Conservation (phyloP, 345 rosid species). For the Cardamine occulta region DNA sequence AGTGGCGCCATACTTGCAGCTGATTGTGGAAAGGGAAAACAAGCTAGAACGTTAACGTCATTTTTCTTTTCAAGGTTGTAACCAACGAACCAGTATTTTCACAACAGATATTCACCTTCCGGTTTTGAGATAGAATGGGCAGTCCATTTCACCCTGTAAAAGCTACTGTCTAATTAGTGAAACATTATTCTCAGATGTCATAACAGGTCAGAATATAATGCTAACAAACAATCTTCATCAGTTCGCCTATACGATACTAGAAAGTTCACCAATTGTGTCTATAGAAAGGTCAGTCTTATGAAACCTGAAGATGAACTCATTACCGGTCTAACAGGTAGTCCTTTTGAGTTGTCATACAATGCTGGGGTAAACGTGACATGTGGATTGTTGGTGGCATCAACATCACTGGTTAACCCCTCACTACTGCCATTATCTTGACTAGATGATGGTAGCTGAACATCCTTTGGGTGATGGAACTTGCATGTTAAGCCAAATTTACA, state of each 20-base stretch:
- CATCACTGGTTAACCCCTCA: constrained; percentile 48
- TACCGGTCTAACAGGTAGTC: constrained; percentile 90
- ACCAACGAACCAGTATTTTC: constrained; percentile 1
- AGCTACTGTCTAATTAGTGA: constrained; percentile 29
- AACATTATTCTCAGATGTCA: constrained; percentile 27
- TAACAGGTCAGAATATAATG: constrained; percentile 14
- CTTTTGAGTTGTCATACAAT: constrained; percentile 71
- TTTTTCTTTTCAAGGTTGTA: constrained; percentile 9
- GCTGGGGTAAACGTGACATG: constrained; percentile 57
- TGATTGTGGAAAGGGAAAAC: constrained; percentile 43
- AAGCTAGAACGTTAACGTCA: constrained; percentile 9
- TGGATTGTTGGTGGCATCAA: constrained; percentile 41
- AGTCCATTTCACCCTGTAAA: constrained; percentile 85
- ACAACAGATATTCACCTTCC: constrained; percentile 68
- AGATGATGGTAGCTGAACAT: constrained; percentile 54
- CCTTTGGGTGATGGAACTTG: constrained; percentile 95
- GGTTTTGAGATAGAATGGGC: constrained; percentile 93
- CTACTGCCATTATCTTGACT: constrained; percentile 53
- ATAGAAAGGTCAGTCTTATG: constrained; percentile 25
- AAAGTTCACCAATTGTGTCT: constrained; percentile 17
- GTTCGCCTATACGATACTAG: constrained; percentile 3
- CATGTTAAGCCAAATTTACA: constrained; percentile 92
- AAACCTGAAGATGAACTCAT: constrained; percentile 31
- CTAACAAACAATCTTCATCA: constrained; percentile 4
- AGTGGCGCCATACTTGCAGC: constrained; percentile 93